Evolutionary conservation across 345 rosid species (phyloP), one percentile per base, ranked within the genome.

Genomic region (Arabidopsis suecica): DNA sequence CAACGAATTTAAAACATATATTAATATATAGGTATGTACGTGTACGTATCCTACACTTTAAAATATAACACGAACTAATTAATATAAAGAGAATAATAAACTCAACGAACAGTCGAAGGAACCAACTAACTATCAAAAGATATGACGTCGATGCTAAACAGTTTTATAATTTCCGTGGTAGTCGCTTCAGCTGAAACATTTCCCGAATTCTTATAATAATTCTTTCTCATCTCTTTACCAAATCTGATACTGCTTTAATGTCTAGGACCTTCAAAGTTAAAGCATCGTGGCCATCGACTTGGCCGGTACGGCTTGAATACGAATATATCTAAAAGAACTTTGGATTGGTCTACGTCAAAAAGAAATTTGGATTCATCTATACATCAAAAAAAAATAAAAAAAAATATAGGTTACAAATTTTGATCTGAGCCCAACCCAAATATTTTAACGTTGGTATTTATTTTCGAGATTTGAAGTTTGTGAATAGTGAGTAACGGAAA

Each of bases 91-190:
- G 28, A 28, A 58, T 9, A 6, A 48, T 42, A 44, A 36, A 5
- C 74, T 49, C 72, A 74, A 66, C 72, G 37, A 68, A 75, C 48
- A 60, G 40, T 60, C 79, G 63, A 75, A 60, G 56, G 37, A 68
- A 67, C 73, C 73, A 75, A 76, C 79, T 42, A 75, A 75, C 79
- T 68, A 68, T 68, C 79, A 68, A 61, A 50, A 61, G 11, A 5
- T 41, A 40, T 6, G 72, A 54, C n/a, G 47, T 67, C 36, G 51
- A 42, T 42, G 63, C 16, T 28, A 6, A 42, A 22, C 45, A 51
- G 13, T 13, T 7, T 41, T n/a, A 51, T 47, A 34, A 45, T 49
- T 45, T 65, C 16, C 28, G 47, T 40, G 9, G 44, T 37, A 59
- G 62, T 50, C 34, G 73, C 47, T 75, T 68, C 79, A 59, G 33